These are phyloP conservation scores for Camelina hispida DNA, from an alignment of 345 rosid genomes.

Conservation along the genomic window DNA sequence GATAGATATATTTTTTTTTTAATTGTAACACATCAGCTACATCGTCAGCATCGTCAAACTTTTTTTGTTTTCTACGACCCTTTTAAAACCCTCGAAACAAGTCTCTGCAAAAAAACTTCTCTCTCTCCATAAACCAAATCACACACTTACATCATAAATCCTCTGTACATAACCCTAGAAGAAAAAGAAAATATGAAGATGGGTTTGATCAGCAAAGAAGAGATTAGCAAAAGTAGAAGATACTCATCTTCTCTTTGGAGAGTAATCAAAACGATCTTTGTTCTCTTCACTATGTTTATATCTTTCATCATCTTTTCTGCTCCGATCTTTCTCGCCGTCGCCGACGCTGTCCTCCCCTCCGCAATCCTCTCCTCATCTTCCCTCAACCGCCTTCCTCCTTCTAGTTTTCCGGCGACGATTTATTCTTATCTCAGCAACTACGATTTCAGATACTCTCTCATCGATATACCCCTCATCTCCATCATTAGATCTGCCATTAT, in stretches of 20 bases:
- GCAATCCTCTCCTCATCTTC: conserved; percentile 77
- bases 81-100: conserved; percentile 27
- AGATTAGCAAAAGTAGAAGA: conserved; percentile 45
- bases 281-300: conserved; percentile 69
- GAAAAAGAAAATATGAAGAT: conserved; percentile 35
- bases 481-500: conserved; percentile 81
- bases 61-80: conserved; percentile 14
- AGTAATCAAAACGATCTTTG: conserved; percentile 72
- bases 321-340: conserved; percentile 75
- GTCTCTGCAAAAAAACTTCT: background rate
- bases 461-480: conserved; percentile 86
- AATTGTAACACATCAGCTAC: conserved; percentile 26
- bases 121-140: conserved; percentile 31
- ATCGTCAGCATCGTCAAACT: conserved; percentile 35
- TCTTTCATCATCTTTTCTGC: conserved; percentile 87
- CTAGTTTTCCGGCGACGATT: conserved; percentile 29
- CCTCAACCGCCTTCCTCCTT: conserved; percentile 28
- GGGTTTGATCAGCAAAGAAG: conserved; percentile 73
- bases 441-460: conserved; percentile 75
- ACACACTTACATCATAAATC: conserved; percentile 34
- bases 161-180: conserved; percentile 32
- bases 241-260: conserved; percentile 53
- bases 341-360: conserved; percentile 80
- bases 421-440: conserved; percentile 48
- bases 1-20: background rate